Evolutionary conservation across 208 protist species (phyloP), one percentile per base, ranked within the genome.

Genomic region (Leishmania tarentolae): DNA sequence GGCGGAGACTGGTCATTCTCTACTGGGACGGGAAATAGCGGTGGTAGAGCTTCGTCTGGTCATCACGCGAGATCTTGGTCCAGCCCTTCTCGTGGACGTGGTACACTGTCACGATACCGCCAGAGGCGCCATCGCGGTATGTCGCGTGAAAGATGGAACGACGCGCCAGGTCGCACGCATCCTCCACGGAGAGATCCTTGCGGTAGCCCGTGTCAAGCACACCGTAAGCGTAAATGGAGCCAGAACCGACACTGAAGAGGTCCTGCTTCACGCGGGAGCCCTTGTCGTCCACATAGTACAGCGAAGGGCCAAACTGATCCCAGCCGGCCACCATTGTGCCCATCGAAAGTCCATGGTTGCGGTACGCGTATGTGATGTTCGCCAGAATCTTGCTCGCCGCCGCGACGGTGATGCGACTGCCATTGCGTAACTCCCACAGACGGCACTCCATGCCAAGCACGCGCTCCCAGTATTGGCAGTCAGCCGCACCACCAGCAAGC

Each of bases 401-500:
- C 9, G 98, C 94, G 28, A 99, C 99, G 37, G 98, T 99, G 83
- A 99, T 99, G 65, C 98, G 89, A 76, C 94, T 90, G 82, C 98
- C 98, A 85, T 99, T 99, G 85, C 98, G 92, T 66, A 98, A 85
- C 88, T 97, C 93, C 92, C 93, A 98, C 40, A 98, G 90, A 68
- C 98, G 92, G 88, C 98, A 99, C 82, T 98, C 93, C 87, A 96
- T 93, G 28, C 97, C 97, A 9, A 99, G 94, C 50, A 99, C 94
- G 53, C 99, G 92, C 86, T 99, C 97, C 99, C 99, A 99, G 93
- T 98, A 99, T 78, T 98, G 91, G 93, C 99, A 99, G 89, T 99
- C 99, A 5, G 99, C 99, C 44, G 99, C 99, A 92, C 99, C 99
- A 79, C 98, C 98, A 69, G 99, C 99, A 98, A 99, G 99, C 15